Evolutionary conservation across 2,329 filamentous ascomycete species (phyloP).

Genomic region (Trichoderma simmonsii): DNA sequence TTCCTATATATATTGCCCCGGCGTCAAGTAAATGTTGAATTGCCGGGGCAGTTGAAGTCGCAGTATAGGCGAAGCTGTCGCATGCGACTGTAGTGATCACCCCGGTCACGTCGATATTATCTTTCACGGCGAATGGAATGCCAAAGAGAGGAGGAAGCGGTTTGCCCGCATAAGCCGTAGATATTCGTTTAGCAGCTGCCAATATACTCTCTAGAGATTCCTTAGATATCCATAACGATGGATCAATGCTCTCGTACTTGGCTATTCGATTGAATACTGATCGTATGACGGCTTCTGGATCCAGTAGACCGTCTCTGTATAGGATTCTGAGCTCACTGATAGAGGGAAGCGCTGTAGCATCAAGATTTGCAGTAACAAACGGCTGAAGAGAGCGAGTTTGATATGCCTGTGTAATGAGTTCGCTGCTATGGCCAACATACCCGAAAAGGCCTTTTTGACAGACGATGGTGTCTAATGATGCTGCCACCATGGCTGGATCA

Average conservation of each 20-base stretch:
- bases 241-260: background rate
- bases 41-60: constrained; percentile 21
- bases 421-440: background rate
- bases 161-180: background rate
- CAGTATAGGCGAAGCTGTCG: constrained; percentile 15
- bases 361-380: rapidly evolving
- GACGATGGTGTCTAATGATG: background rate
- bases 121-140: constrained; percentile 24
- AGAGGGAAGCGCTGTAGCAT: background rate
- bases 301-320: background rate
- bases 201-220: background rate
- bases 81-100: constrained; percentile 21
- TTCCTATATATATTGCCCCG: constrained; percentile 38
- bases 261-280: background rate
- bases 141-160: constrained; percentile 23
- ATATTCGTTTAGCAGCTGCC: background rate
- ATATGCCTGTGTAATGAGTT: background rate
- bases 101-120: constrained; percentile 24
- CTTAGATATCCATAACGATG: background rate
- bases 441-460: background rate
- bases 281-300: background rate
- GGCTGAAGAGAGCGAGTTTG: background rate
- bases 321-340: background rate
- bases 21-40: constrained; percentile 24
- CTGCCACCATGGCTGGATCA: background rate